Evolutionary conservation across 2,329 filamentous ascomycete genomes (phyloP), one percentile per base, ranked within the genome.

Genomic region (Sclerotiophoma versabilis): DNA sequence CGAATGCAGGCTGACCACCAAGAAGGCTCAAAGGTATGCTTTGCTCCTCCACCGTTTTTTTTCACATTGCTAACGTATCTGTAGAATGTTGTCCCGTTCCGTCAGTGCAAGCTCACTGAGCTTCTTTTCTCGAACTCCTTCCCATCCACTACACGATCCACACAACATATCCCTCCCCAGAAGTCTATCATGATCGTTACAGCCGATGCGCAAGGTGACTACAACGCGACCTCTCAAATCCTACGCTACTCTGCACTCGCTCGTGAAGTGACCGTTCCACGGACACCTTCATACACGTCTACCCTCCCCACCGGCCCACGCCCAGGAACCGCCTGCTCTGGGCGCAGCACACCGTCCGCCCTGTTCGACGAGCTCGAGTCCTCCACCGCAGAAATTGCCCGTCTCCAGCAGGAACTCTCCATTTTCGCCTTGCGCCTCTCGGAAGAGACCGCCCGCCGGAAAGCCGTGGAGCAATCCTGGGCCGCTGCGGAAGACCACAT

Each of bases 141-240:
- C 64, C 70, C 81, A 46, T 68, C 78, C 67, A 65, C 66, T 37
- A 75, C 80, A 30, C 78, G 82, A 52, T 71, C 79, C 75, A 14
- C 78, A 48, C 56, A 80, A 62, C 72, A 75, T 54, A 73, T 74
- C 50, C 63, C 71, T 22, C 90, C 92, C 0, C 95, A 98, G 72
- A 93, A 90, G 68, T 93, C 89, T 1, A 87, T 96, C 66, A 98
- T 99, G 93, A 90, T 99, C 51, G 93, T 98, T 14, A 96, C 93
- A 0, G 95, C 93, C 3, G 93, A 99, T 68, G 91, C 95, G 0
- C 77, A 90, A 11, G 93, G 95, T 30, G 95, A 99, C 75, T 97
- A 93, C 80, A 98, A 98, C 70, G 92, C 95, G 11, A 99, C 95
- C 0, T 96, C 91, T 5, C 95, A 98, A 71, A 98, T 99, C 57